Conservation (phyloP, 352 stramenopile genomes). For the Phytophthora brassicae region DNA sequence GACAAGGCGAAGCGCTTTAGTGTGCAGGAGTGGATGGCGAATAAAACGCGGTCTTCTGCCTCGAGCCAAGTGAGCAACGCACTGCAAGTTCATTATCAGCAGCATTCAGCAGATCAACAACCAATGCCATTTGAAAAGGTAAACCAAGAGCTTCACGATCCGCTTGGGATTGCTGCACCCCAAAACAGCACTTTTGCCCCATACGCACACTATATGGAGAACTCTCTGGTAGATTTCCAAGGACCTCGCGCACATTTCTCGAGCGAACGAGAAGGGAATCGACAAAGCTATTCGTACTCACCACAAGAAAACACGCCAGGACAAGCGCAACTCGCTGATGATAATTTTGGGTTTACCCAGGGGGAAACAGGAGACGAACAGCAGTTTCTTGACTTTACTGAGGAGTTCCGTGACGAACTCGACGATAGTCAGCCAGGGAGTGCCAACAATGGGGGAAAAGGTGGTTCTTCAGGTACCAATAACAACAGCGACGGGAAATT, state of each 20-base stretch:
- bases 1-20: slow-evolving; percentile 64
- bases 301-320: slow-evolving; percentile 15
- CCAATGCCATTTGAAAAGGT: slow-evolving; percentile 4
- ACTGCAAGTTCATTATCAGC: slow-evolving; percentile 26
- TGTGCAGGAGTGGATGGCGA: slow-evolving; percentile 79
- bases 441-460: slow-evolving; percentile 27
- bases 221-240: neutral
- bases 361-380: slow-evolving; percentile 21
- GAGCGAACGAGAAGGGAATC: neutral
- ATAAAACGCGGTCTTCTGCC: slow-evolving; percentile 42
- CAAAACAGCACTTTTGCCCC: neutral
- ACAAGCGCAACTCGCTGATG: slow-evolving; percentile 7
- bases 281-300: slow-evolving; percentile 33
- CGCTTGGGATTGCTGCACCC: slow-evolving; percentile 5
- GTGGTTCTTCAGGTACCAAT: slow-evolving; percentile 11
- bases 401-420: slow-evolving; percentile 47
- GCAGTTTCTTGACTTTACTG: slow-evolving; percentile 51
- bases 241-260: neutral
- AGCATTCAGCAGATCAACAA: slow-evolving; percentile 12
- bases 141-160: slow-evolving; percentile 6
- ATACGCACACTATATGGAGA: neutral
- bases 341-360: slow-evolving; percentile 10
- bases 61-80: slow-evolving; percentile 30
- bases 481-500: slow-evolving; percentile 55
- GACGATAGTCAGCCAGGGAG: slow-evolving; percentile 15